Base-by-base conservation (phyloP, 306 rosid genomes). In the Prunus mira region DNA sequence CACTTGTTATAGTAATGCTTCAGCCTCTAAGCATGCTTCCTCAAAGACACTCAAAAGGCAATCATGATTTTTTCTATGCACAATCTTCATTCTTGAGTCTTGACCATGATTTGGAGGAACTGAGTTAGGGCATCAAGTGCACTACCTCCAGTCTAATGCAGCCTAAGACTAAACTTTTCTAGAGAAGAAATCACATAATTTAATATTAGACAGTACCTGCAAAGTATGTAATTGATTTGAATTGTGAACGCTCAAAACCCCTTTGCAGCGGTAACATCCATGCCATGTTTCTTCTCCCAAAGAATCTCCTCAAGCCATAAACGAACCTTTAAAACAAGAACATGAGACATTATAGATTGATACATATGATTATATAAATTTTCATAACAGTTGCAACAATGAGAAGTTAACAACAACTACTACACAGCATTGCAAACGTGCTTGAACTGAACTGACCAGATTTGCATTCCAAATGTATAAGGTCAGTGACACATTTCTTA, bases 231-330 rank as follows among this genome's bases (percentile, higher is more conserved):
- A 85, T 61, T 90, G 91, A 82, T 87, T 85, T 80, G 92, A 90
- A 80, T 84, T 90, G 71, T 81, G 81, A 64, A 87, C 47, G 45
- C 86, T 86, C 64, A 92, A 76, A 71, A 95, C 83, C 83, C 98
- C 97, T 72, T 92, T 95, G 87, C 97, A 90, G 57, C 98, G 98
- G 80, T 92, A 95, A 90, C 93, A 67, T 95, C 96, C 95, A 95
- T 89, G 79, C 84, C 96, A 69, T 81, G 75, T 84, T 95, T 95
- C 91, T 90, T 95, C 54, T 95, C 98, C 98, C 98, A 95, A 58
- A 92, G 96, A 82, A 95, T 88, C 85, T 95, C 97, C 89, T 95
- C 98, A 56, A 95, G 86, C 98, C 97, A 92, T 70, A 78, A 12
- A 41, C 93, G 90, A 50, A 84, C 91, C 98, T 95, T 14, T 71